Conservation (phyloP, 78 protist genomes). For the Pigoraptor vietnamica region DNA sequence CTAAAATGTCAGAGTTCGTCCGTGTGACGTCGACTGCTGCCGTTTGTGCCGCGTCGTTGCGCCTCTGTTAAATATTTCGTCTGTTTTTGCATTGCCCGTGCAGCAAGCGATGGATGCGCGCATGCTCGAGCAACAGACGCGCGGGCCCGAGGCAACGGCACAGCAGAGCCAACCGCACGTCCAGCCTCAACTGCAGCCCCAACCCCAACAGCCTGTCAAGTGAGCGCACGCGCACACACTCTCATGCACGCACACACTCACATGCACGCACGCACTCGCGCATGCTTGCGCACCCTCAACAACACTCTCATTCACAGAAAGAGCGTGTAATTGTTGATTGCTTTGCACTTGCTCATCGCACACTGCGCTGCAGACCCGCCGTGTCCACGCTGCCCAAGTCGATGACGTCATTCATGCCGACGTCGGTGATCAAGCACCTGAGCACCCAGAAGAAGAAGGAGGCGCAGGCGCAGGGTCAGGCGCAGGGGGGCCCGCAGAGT, state of each 20-base stretch:
- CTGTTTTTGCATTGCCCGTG: not conserved
- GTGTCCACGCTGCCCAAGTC: not conserved
- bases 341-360: not conserved
- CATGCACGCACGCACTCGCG: too few relatives aligned
- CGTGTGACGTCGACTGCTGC: too few relatives aligned
- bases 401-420: not conserved
- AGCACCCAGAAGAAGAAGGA: not conserved
- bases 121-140: not conserved
- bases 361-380: not conserved
- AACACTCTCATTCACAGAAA: too few relatives aligned
- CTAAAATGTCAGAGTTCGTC: too few relatives aligned
- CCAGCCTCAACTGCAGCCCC: not conserved
- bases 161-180: not conserved
- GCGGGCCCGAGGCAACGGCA: not conserved
- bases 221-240: too few relatives aligned
- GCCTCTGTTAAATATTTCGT: not conserved
- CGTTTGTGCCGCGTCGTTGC: too few relatives aligned
- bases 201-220: not conserved
- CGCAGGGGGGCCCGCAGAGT: too few relatives aligned
- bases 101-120: not conserved
- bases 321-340: not conserved
- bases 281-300: too few relatives aligned
- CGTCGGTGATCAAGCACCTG: not conserved
- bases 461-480: too few relatives aligned
- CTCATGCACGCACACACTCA: too few relatives aligned